Evolutionary conservation across 306 rosid species (phyloP).

Genomic region (Cyclanthera cordifolia): DNA sequence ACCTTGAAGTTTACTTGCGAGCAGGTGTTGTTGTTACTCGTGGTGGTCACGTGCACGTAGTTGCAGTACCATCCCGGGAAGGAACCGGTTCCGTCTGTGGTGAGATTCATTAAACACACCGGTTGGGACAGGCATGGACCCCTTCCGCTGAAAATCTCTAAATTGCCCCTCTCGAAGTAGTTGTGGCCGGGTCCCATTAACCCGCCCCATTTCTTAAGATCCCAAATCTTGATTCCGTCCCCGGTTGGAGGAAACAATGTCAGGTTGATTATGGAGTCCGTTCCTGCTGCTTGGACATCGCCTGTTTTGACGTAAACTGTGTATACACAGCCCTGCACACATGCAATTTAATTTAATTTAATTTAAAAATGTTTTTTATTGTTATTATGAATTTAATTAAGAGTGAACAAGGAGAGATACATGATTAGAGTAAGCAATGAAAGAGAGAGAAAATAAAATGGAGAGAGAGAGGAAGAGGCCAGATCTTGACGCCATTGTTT

Average conservation of each 20-base stretch:
- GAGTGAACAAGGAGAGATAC: too few relatives aligned
- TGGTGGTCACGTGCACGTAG: conserved; percentile 57
- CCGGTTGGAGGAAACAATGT: conserved; percentile 40
- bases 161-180: conserved; percentile 80
- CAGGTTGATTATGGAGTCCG: conserved; percentile 48
- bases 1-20: conserved; percentile 29
- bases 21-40: conserved; percentile 41
- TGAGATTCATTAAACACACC: conserved; percentile 56
- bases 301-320: conserved; percentile 54
- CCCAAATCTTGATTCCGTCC: conserved; percentile 34
- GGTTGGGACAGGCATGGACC: conserved; percentile 49
- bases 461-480: conserved; percentile 10
- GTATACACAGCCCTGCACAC: conserved; percentile 52
- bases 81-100: conserved; percentile 55
- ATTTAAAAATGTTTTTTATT: too few relatives aligned
- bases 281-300: conserved; percentile 40
- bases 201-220: conserved; percentile 59
- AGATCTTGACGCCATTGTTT: conserved; percentile 23
- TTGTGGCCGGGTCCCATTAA: conserved; percentile 43
- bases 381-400: too few relatives aligned
- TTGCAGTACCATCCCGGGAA: conserved; percentile 81
- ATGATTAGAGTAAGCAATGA: conserved; percentile 18
- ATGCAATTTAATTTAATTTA: too few relatives aligned
- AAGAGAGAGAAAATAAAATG: conserved; percentile 21
- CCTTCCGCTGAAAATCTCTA: conserved; percentile 68